A percentile compares a stretch with the other conserved stretches of the same genome.
Evolutionary conservation across 768 basidiomycete genomes (phyloP).

Genomic region (Boletus bicolor): DNA sequence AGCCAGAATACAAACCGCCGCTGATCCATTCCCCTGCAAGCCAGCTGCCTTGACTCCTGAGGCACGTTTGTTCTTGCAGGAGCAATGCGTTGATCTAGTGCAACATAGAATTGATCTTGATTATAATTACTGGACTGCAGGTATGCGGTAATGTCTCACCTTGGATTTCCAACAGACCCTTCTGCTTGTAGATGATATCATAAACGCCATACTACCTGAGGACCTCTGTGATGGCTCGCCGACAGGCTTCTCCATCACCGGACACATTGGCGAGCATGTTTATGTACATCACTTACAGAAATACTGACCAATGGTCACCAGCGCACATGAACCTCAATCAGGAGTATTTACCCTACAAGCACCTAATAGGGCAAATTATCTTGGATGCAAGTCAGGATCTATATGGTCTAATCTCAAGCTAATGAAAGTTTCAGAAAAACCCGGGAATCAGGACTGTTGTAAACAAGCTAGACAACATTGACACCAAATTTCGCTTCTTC

Average conservation of each 20-base stretch:
- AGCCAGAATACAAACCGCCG: neutral
- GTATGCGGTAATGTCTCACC: constrained; percentile 38
- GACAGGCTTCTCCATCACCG: constrained; percentile 80
- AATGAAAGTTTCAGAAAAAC: constrained; percentile 68
- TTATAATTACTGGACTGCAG: constrained; percentile 88
- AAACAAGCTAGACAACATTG: constrained; percentile 88
- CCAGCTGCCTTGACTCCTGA: constrained; percentile 66
- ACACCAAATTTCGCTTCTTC: constrained; percentile 87
- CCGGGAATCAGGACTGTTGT: constrained; percentile 80
- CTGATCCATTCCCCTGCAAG: constrained; percentile 34
- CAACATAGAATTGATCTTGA: constrained; percentile 60
- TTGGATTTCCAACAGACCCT: neutral
- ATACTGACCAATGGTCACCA: constrained; percentile 30
- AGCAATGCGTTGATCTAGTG: constrained; percentile 55
- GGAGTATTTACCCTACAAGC: constrained; percentile 88
- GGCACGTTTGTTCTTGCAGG: constrained; percentile 51
- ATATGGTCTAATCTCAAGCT: neutral
- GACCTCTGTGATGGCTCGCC: constrained; percentile 77
- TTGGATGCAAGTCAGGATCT: constrained; percentile 63
- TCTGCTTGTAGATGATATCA: constrained; percentile 65
- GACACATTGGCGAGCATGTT: constrained; percentile 79
- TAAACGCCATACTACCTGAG: constrained; percentile 78
- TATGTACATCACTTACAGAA: neutral
- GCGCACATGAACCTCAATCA: constrained; percentile 90
- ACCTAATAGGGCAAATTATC: constrained; percentile 87